Evolutionary conservation across 805 yeast species (phyloP).

Genomic region (Hanseniaspora thailandica): DNA sequence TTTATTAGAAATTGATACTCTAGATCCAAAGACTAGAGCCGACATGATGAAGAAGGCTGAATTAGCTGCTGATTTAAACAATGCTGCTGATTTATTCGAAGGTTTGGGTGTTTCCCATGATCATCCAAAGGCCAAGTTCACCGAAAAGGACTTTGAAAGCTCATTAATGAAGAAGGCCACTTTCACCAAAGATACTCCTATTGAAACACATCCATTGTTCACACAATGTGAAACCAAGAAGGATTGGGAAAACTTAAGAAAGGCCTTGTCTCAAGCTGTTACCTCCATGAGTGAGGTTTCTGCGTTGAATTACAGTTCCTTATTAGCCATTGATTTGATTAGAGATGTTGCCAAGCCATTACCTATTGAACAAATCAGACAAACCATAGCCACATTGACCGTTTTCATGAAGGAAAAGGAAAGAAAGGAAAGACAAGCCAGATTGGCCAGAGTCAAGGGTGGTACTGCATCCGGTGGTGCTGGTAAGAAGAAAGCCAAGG

Average conservation of each 20-base stretch:
- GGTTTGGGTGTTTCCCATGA: conserved; percentile 46
- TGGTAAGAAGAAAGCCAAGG: conserved; percentile 87
- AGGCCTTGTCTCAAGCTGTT: conserved; percentile 53
- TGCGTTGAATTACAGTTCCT: conserved; percentile 55
- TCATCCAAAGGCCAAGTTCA: conserved; percentile 35
- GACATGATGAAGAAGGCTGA: conserved; percentile 72
- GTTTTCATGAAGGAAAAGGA: conserved; percentile 75
- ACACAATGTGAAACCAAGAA: conserved; percentile 58
- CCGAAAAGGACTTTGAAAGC: conserved; percentile 29
- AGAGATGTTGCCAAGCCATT: conserved; percentile 78
- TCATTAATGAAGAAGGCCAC: conserved; percentile 21
- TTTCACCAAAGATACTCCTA: conserved; percentile 41
- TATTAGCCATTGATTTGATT: conserved; percentile 70
- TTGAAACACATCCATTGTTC: conserved; percentile 70
- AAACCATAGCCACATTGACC: conserved; percentile 72
- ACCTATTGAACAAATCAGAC: conserved; percentile 68
- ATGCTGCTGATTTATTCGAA: conserved; percentile 86
- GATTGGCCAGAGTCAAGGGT: conserved; percentile 62
- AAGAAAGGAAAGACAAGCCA: conserved; percentile 77
- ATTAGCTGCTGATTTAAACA: conserved; percentile 72
- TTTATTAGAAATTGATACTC: conserved; percentile 47
- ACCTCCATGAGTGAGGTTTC: conserved; percentile 51
- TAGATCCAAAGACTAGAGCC: conserved; percentile 63
- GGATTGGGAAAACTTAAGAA: conserved; percentile 69
- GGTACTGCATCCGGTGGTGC: conserved; percentile 88